Evolutionary conservation across 2,329 filamentous ascomycete genomes (phyloP).

Genomic region (Fusarium pseudonygamai): DNA sequence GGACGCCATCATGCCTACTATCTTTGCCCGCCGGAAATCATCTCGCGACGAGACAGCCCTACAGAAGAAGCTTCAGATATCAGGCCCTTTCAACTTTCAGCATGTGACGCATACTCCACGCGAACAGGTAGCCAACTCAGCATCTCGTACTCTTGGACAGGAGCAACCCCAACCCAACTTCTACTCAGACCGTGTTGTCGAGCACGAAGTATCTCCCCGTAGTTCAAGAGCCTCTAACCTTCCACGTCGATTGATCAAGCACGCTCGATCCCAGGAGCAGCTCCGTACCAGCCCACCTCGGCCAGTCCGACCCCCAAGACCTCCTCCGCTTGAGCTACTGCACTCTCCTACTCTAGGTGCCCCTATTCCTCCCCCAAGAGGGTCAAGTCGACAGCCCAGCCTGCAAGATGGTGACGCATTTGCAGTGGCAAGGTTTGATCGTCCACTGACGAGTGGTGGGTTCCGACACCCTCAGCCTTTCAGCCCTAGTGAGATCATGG

Average conservation of each 20-base stretch:
- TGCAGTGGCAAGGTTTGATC: conserved; percentile 49
- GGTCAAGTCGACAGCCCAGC: conserved; percentile 64
- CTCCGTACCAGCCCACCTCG: conserved; percentile 59
- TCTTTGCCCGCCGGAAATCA: conserved; percentile 62
- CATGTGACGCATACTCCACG: conserved; percentile 68
- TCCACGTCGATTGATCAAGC: conserved; percentile 53
- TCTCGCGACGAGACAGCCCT: conserved; percentile 47
- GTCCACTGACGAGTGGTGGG: conserved; percentile 56
- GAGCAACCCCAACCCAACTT: conserved; percentile 59
- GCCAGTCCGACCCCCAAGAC: conserved; percentile 56
- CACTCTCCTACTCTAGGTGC: conserved; percentile 45
- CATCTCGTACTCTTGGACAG: conserved; percentile 50
- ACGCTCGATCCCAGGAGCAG: conserved; percentile 60
- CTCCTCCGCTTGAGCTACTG: conserved; percentile 37
- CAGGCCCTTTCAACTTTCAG: conserved; percentile 73
- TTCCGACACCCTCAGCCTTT: conserved; percentile 59
- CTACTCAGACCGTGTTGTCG: conserved; percentile 45
- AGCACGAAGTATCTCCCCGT: conserved; percentile 25
- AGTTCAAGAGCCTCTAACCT: conserved; percentile 38
- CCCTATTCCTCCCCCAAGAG: conserved; percentile 60
- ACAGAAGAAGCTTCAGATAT: conserved; percentile 63
- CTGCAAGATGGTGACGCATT: conserved; percentile 55
- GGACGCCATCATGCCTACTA: conserved; percentile 59
- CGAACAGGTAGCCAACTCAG: conserved; percentile 56
- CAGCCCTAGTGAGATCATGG: conserved; percentile 39